A percentile compares a stretch with the other conserved stretches of the same genome.
Conservation (phyloP, 2,329 filamentous ascomycete species). For the Chalara sp. region DNA sequence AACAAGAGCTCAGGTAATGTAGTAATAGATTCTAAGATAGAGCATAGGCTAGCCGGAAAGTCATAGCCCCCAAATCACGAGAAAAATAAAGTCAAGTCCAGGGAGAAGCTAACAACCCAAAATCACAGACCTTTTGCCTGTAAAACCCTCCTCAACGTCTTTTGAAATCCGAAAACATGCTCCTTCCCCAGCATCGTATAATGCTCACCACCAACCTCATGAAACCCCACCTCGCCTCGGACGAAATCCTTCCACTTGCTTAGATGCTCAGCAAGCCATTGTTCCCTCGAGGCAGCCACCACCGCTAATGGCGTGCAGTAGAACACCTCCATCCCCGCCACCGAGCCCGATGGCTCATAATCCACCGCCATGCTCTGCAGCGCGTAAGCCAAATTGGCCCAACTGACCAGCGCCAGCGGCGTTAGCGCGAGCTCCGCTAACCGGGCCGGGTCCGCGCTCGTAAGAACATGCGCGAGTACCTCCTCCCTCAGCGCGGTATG, state of each 20-base stretch:
- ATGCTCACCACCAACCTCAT: slow-evolving; percentile 3
- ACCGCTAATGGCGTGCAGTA: background rate
- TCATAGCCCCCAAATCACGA: too few relatives aligned
- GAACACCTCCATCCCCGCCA: slow-evolving; percentile 2
- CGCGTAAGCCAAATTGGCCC: background rate
- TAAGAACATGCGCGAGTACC: background rate
- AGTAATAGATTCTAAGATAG: too few relatives aligned
- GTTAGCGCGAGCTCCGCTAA: background rate
- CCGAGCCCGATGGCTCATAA: slow-evolving; percentile 3
- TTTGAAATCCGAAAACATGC: slow-evolving; percentile 1
- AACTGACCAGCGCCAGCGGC: background rate
- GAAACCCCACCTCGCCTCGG: background rate
- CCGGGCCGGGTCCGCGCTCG: background rate
- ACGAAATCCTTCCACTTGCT: slow-evolving; percentile 4
- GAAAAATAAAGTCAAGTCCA: too few relatives aligned
- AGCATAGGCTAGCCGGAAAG: too few relatives aligned
- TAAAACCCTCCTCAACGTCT: background rate
- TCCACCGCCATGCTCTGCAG: slow-evolving; percentile 1
- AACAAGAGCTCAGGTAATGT: too few relatives aligned
- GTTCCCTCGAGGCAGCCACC: background rate
- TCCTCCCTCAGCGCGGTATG: background rate
- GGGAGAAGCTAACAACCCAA: too few relatives aligned
- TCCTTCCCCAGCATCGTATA: slow-evolving; percentile 6
- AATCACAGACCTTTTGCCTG: background rate
- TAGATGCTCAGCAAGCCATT: background rate